Percentiles rank a stretch among this genome's conserved stretches.
phyloP scores from a whole-genome alignment of 192 early-diverging fungal species.

The Coemansia reversa region DNA sequence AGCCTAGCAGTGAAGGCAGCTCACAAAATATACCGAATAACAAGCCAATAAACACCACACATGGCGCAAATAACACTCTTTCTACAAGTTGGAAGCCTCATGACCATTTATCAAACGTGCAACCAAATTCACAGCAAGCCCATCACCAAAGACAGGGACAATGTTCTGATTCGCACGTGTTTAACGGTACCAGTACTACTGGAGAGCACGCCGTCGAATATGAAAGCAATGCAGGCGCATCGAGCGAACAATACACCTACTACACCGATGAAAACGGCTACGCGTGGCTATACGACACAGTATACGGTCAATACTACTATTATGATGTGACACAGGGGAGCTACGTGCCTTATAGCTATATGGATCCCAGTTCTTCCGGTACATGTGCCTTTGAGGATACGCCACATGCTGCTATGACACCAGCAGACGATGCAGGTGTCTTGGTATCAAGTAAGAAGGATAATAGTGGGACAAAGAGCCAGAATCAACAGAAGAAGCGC shows the following conservation, averaged over 20 bases:
- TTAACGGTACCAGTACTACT: too few species aligned
- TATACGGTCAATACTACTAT: conserved; percentile 50
- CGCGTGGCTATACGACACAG: conserved; percentile 41
- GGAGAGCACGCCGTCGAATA: too few species aligned
- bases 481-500: conserved; percentile 60
- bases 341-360: conserved; percentile 26
- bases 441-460: background rate
- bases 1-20: background rate
- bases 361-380: conserved; percentile 2
- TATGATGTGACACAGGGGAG: conserved; percentile 33
- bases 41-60: background rate
- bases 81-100: too few species aligned
- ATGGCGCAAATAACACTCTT: background rate
- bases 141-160: too few species aligned
- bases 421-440: background rate
- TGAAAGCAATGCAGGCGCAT: background rate
- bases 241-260: conserved; percentile 45
- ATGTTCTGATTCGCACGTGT: too few species aligned
- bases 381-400: background rate
- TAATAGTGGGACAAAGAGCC: conserved; percentile 19
- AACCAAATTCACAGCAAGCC: too few species aligned
- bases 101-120: too few species aligned
- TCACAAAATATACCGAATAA: background rate
- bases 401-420: background rate
- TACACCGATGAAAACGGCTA: conserved; percentile 42